A percentile compares a stretch with the other conserved stretches of the same genome.
Evolutionary conservation across 1,284 basidiomycete species (phyloP).

Genomic region (Rhodotorula sp.): DNA sequence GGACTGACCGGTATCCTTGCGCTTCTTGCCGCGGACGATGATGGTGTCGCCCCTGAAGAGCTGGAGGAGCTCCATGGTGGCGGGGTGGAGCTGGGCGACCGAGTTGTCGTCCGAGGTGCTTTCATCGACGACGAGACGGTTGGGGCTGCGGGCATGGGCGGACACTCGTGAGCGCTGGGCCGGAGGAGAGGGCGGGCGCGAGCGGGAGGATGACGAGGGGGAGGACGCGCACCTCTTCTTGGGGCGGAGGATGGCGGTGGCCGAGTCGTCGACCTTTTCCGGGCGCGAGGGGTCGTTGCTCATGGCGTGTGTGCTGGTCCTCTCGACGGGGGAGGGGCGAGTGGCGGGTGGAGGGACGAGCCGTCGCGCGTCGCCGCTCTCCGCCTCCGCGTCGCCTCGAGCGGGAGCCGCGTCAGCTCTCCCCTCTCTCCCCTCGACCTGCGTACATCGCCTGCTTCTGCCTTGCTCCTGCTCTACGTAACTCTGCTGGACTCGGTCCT

Average conservation of each 20-base stretch:
- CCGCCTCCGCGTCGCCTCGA: background rate
- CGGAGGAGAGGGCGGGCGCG: too few relatives aligned
- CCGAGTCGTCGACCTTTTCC: slow-evolving; percentile 63
- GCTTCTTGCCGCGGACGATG: slow-evolving; percentile 64
- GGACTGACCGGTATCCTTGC: slow-evolving; percentile 46
- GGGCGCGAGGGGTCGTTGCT: slow-evolving; percentile 37
- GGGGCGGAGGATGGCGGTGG: slow-evolving; percentile 89
- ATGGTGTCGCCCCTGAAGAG: slow-evolving; percentile 95
- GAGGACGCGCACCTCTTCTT: slow-evolving; percentile 86
- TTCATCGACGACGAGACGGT: slow-evolving; percentile 92
- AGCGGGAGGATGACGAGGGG: background rate
- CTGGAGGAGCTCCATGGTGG: slow-evolving; percentile 91
- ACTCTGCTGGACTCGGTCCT: too few relatives aligned
- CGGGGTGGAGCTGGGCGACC: slow-evolving; percentile 91
- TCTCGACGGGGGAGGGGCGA: background rate
- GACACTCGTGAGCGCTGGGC: background rate
- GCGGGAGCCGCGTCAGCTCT: too few relatives aligned
- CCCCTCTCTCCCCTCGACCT: too few relatives aligned
- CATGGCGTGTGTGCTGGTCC: slow-evolving; percentile 21
- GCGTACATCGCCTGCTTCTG: too few relatives aligned
- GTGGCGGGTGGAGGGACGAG: background rate
- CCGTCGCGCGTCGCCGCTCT: background rate
- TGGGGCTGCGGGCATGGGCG: slow-evolving; percentile 63
- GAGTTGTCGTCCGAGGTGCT: slow-evolving; percentile 89
- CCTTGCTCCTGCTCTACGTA: too few relatives aligned